Evolutionary conservation across 2,329 filamentous ascomycete species (phyloP).

Genomic region (Xylogone sp.): DNA sequence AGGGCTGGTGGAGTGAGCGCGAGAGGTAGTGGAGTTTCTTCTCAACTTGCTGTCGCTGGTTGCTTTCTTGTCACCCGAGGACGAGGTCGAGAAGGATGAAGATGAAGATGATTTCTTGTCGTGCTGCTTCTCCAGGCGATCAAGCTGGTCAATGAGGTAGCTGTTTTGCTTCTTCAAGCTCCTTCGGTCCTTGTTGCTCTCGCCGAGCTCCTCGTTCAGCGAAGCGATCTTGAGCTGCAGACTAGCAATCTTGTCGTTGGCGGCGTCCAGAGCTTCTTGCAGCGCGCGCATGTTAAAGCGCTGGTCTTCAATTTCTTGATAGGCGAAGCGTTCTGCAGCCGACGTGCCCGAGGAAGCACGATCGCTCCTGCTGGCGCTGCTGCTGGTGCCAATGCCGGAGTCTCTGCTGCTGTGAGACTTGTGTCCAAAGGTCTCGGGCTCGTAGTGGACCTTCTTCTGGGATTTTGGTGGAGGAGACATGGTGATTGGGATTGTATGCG

Average conservation of each 20-base stretch:
- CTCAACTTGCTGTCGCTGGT: no score
- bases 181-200: slow-evolving; percentile 21
- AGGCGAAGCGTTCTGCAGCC: slow-evolving; percentile 11
- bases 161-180: slow-evolving; percentile 8
- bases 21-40: background rate
- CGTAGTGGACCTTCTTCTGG: slow-evolving; percentile 20
- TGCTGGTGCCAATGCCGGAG: slow-evolving; percentile 19
- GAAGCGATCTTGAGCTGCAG: slow-evolving; percentile 8
- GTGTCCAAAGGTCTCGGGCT: slow-evolving; percentile 15
- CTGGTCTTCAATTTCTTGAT: slow-evolving; percentile 14
- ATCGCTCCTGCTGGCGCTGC: slow-evolving; percentile 16
- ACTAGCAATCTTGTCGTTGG: slow-evolving; percentile 15
- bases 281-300: slow-evolving; percentile 14
- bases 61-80: no score
- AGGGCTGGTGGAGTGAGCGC: background rate
- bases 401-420: slow-evolving; percentile 15
- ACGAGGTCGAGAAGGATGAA: no score
- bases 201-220: slow-evolving; percentile 11
- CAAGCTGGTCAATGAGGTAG: background rate
- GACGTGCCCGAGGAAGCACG: slow-evolving; percentile 20
- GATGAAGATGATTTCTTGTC: slow-evolving; percentile 5
- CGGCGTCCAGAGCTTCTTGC: slow-evolving; percentile 21
- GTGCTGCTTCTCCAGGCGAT: slow-evolving; percentile 5
- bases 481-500: no score
- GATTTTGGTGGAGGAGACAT: slow-evolving; percentile 15